Evolutionary conservation across 176 grass and related monocot species (phyloP).

Genomic region (Triticum timopheevii): DNA sequence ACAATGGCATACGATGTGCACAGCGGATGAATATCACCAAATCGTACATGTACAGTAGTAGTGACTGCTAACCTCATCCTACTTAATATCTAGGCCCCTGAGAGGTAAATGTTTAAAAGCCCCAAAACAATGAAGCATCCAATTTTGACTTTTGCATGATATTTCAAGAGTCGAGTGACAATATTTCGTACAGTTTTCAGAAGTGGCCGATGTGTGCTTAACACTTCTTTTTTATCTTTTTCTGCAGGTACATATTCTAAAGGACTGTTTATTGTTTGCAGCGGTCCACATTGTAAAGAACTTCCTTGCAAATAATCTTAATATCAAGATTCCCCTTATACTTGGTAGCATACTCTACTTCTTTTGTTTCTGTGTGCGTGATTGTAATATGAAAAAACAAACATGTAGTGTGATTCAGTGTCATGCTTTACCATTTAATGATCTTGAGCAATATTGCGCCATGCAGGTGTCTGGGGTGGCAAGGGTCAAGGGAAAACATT

Average conservation of each 20-base stretch:
- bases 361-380: not conserved
- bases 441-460: slow-evolving; percentile 18
- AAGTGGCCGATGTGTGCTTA: not conserved
- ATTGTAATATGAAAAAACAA: not conserved
- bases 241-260: slow-evolving; percentile 37
- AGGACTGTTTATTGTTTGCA: slow-evolving; percentile 60
- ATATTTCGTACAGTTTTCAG: not conserved
- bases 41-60: not conserved
- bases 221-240: slow-evolving; percentile 16
- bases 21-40: not conserved
- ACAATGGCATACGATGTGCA: not conserved
- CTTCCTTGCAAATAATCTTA: slow-evolving; percentile 62
- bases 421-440: not conserved
- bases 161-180: not conserved
- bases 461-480: slow-evolving; percentile 89
- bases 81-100: not conserved
- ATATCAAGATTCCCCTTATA: slow-evolving; percentile 84
- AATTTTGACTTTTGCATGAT: not conserved
- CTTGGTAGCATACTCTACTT: slow-evolving; percentile 54
- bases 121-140: slow-evolving; percentile 6
- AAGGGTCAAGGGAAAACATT: slow-evolving; percentile 98
- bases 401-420: not conserved
- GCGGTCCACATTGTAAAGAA: slow-evolving; percentile 96
- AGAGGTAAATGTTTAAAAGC: not conserved
- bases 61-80: not conserved